Evolutionary conservation across 768 basidiomycete genomes (phyloP).

Genomic region (Terana coerulea): DNA sequence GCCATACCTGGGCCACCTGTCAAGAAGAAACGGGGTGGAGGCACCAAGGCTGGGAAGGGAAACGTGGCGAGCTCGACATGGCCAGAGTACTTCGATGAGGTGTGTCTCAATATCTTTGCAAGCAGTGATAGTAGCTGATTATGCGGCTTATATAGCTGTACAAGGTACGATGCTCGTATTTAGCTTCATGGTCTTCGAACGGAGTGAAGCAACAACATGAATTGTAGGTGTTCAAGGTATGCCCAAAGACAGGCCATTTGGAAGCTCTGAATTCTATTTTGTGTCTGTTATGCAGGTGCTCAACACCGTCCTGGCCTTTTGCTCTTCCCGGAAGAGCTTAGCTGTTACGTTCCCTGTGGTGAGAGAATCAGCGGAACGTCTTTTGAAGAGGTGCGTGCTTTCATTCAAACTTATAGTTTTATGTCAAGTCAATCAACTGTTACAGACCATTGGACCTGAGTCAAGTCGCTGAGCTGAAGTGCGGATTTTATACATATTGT

Average conservation of each 20-base stretch:
- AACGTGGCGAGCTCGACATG: constrained; percentile 18
- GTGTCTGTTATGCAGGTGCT: constrained; percentile 52
- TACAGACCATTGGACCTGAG: constrained; percentile 72
- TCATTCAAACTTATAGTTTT: neutral
- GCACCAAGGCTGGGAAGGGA: constrained; percentile 3
- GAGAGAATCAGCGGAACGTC: constrained; percentile 72
- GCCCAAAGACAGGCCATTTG: neutral
- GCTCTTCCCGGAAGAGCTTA: constrained; percentile 75
- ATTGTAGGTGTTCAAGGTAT: constrained; percentile 41
- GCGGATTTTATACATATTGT: neutral
- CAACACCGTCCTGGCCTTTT: constrained; percentile 86
- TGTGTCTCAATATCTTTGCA: constrained; percentile 4
- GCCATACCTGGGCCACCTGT: neutral
- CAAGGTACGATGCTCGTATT: constrained; percentile 44
- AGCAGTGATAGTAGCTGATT: neutral
- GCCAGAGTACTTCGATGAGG: constrained; percentile 26
- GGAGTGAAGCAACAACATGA: constrained; percentile 11
- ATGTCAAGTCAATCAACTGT: neutral
- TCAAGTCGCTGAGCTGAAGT: constrained; percentile 85
- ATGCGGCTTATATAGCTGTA: constrained; percentile 35
- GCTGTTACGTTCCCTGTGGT: constrained; percentile 77
- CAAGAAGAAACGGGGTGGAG: constrained; percentile 17
- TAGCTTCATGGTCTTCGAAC: neutral
- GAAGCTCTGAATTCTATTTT: constrained; percentile 3
- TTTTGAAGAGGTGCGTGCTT: constrained; percentile 62